phyloP scores from a whole-genome alignment of 1,284 basidiomycete species.

The Malassezia yamatoensis region DNA sequence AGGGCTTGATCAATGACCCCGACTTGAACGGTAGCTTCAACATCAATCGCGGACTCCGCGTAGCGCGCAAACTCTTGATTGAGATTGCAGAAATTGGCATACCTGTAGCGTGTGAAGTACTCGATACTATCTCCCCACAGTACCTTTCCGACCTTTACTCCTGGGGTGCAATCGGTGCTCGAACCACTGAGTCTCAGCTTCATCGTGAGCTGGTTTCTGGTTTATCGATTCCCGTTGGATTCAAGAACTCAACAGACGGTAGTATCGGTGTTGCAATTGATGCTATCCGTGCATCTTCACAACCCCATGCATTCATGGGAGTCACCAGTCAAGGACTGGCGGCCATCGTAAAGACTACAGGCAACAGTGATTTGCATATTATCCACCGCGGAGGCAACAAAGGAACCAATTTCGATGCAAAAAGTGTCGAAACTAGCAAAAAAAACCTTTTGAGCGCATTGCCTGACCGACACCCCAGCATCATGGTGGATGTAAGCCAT shows the following conservation, averaged over 20 bases:
- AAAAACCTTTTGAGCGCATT: constrained; percentile 54
- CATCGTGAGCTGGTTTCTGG: constrained; percentile 48
- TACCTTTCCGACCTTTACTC: constrained; percentile 63
- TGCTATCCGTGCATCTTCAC: constrained; percentile 41
- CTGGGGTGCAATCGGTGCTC: constrained; percentile 95
- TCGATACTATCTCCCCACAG: constrained; percentile 57
- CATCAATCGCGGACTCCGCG: constrained; percentile 78
- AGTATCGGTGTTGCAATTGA: constrained; percentile 51
- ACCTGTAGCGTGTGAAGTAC: constrained; percentile 85
- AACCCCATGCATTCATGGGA: constrained; percentile 47
- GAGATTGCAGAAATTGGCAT: constrained; percentile 79
- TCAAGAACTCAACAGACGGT: constrained; percentile 98
- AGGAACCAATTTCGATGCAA: constrained; percentile 56
- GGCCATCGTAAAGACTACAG: constrained; percentile 86
- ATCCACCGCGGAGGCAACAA: constrained; percentile 46
- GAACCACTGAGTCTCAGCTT: constrained; percentile 63
- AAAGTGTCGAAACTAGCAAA: constrained; percentile 65
- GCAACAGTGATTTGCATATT: constrained; percentile 55
- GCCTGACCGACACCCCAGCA: constrained; percentile 34
- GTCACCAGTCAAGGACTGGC: constrained; percentile 57
- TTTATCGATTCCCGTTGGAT: constrained; percentile 55
- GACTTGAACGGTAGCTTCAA: constrained; percentile 86
- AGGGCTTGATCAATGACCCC: constrained; percentile 63
- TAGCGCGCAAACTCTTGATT: constrained; percentile 75
- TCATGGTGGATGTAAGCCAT: constrained; percentile 48